Conservation (phyloP, 75 land plant genomes). For the Adiantum capillusveneris region DNA sequence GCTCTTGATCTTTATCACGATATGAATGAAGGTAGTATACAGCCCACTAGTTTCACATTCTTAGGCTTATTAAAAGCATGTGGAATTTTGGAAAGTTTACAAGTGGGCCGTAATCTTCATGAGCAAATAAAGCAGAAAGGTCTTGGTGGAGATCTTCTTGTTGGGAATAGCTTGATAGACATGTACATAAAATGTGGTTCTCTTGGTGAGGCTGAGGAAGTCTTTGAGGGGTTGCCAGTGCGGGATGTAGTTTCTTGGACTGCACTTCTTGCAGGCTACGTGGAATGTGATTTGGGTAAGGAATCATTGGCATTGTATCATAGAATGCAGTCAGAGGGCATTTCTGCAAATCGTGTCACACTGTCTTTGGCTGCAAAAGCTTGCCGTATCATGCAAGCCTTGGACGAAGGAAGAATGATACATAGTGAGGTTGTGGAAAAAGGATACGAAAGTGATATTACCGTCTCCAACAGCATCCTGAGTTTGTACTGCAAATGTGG, state of each 20-base stretch:
- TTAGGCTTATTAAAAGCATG: slow-evolving; percentile 20
- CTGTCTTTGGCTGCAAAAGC: slow-evolving; percentile 10
- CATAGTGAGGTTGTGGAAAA: slow-evolving; percentile 23
- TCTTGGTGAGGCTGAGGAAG: slow-evolving; percentile 15
- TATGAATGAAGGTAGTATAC: neutral
- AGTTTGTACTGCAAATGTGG: slow-evolving; percentile 28
- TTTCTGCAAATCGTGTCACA: slow-evolving; percentile 9
- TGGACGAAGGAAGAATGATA: slow-evolving; percentile 18
- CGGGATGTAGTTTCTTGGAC: slow-evolving; percentile 21
- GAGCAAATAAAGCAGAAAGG: slow-evolving; percentile 23
- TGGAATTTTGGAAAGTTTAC: slow-evolving; percentile 6
- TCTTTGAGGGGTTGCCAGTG: slow-evolving; percentile 16
- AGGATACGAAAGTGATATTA: slow-evolving; percentile 13
- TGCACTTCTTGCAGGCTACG: slow-evolving; percentile 33
- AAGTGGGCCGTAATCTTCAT: slow-evolving; percentile 25
- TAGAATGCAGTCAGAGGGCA: slow-evolving; percentile 21
- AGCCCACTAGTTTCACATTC: slow-evolving; percentile 9
- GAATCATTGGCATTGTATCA: slow-evolving; percentile 26
- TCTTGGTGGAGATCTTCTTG: slow-evolving; percentile 16
- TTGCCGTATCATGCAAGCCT: slow-evolving; percentile 9
- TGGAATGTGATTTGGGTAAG: slow-evolving; percentile 8
- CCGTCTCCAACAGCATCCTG: slow-evolving; percentile 24
- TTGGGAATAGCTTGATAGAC: slow-evolving; percentile 24
- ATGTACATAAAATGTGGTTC: slow-evolving; percentile 28
- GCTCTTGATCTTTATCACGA: slow-evolving; percentile 5